phyloP scores from a whole-genome alignment of 1,139 yeast genomes.

The Candida tropicalis region DNA sequence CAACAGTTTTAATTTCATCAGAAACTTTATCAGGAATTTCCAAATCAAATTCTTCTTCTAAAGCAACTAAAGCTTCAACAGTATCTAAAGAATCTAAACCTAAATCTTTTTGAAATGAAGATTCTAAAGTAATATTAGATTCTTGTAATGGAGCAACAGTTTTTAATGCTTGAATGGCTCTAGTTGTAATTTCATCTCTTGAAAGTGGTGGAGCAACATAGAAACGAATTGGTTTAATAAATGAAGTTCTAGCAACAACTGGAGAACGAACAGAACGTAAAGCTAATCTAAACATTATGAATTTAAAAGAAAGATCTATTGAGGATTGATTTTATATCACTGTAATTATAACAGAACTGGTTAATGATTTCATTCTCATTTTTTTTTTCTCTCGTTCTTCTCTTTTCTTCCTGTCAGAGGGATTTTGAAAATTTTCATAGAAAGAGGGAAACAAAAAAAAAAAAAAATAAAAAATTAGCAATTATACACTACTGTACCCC shows the following conservation, averaged over 20 bases:
- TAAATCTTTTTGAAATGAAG: constrained; percentile 62
- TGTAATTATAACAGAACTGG: no score
- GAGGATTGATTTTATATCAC: no score
- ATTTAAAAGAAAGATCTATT: no score
- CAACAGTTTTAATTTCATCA: constrained; percentile 69
- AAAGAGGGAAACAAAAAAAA: background rate
- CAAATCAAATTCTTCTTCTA: constrained; percentile 72
- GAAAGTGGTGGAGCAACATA: constrained; percentile 51
- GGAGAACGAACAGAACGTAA: constrained; percentile 43
- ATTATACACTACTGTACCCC: background rate
- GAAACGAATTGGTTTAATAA: constrained; percentile 42
- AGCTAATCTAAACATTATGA: constrained; percentile 41
- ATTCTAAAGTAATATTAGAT: constrained; percentile 43
- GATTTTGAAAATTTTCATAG: background rate
- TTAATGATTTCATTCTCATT: background rate
- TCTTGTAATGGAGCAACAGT: constrained; percentile 55
- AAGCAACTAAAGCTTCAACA: constrained; percentile 70
- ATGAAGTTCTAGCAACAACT: constrained; percentile 30
- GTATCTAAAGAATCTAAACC: constrained; percentile 74
- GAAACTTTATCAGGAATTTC: constrained; percentile 71
- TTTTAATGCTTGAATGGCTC: constrained; percentile 54
- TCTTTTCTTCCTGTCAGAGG: background rate
- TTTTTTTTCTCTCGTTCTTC: constrained; percentile 6
- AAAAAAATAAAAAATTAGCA: background rate
- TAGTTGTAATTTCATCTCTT: constrained; percentile 48